phyloP scores from a whole-genome alignment of 306 rosid species.

The Cucurbita ficifolia region DNA sequence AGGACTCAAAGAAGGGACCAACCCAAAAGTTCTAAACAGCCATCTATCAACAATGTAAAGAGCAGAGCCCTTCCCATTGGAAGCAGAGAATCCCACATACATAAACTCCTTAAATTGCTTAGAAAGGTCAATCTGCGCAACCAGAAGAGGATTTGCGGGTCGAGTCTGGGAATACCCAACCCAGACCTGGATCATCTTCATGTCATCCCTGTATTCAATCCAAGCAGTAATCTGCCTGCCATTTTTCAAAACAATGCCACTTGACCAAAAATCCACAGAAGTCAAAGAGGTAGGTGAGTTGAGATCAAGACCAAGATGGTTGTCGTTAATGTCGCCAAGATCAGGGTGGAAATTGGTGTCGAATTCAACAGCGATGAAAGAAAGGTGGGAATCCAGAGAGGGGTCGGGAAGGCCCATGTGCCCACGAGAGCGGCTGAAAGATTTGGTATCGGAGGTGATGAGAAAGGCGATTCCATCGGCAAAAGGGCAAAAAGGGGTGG shows the following conservation, averaged over 20 bases:
- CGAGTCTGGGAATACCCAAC: slow-evolving; percentile 31
- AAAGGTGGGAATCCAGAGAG: slow-evolving; percentile 5
- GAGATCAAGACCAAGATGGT: slow-evolving; percentile 47
- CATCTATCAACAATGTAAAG: slow-evolving; percentile 37
- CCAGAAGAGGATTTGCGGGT: slow-evolving; percentile 43
- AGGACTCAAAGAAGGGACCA: slow-evolving; percentile 18
- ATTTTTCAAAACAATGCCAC: slow-evolving; percentile 44
- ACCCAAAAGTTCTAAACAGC: slow-evolving; percentile 45
- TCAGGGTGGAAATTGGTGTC: slow-evolving; percentile 51
- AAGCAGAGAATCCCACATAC: slow-evolving; percentile 74
- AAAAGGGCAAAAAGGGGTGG: slow-evolving; percentile 41
- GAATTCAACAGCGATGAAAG: slow-evolving; percentile 65
- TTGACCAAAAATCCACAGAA: slow-evolving; percentile 35
- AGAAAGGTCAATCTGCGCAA: slow-evolving; percentile 46
- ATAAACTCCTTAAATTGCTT: slow-evolving; percentile 38
- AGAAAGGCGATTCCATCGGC: slow-evolving; percentile 62
- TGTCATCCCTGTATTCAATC: slow-evolving; percentile 53
- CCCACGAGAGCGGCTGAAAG: slow-evolving; percentile 21
- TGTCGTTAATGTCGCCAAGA: slow-evolving; percentile 52
- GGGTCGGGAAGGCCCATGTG: slow-evolving; percentile 52
- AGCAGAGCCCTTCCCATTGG: slow-evolving; percentile 55
- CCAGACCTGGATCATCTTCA: slow-evolving; percentile 53
- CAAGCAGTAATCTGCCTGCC: slow-evolving; percentile 50
- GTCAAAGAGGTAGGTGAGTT: slow-evolving; percentile 21
- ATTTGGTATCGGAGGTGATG: slow-evolving; percentile 26